These are phyloP conservation scores for Pittosporum tobira DNA, from an alignment of 129 eudicot genomes.

Conservation along the genomic window DNA sequence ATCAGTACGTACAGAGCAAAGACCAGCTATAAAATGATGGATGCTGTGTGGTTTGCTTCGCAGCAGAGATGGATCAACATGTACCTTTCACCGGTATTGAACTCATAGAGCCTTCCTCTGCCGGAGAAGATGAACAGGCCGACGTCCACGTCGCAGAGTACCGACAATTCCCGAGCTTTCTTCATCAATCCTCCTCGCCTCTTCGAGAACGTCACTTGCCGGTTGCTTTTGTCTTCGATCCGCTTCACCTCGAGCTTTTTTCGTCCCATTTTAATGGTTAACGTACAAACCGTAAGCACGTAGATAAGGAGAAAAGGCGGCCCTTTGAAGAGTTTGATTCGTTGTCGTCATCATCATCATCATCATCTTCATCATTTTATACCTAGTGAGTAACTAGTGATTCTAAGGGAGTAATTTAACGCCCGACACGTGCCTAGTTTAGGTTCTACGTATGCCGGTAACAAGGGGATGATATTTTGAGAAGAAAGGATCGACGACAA, in stretches of 20 bases:
- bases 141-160: constrained; percentile 16
- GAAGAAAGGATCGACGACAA: too few relatives aligned
- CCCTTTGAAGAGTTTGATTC: background rate
- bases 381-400: too few relatives aligned
- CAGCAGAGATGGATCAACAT: too few relatives aligned
- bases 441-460: too few relatives aligned
- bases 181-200: constrained; percentile 10
- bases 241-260: constrained; percentile 1
- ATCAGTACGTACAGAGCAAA: too few relatives aligned
- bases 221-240: constrained; percentile 8
- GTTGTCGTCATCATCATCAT: background rate
- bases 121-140: constrained; percentile 16
- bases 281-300: background rate
- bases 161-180: constrained; percentile 16
- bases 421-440: too few relatives aligned
- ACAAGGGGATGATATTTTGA: too few relatives aligned
- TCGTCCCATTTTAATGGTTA: background rate
- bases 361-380: too few relatives aligned
- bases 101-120: constrained; percentile 13
- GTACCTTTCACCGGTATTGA: constrained; percentile 10
- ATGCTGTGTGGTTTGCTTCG: too few relatives aligned
- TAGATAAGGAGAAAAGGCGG: background rate
- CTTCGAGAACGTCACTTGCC: constrained; percentile 17
- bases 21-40: too few relatives aligned
- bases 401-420: too few relatives aligned